These are phyloP conservation scores for Cornus suecica DNA, from an alignment of 148 eudicot species.

Conservation along the genomic window DNA sequence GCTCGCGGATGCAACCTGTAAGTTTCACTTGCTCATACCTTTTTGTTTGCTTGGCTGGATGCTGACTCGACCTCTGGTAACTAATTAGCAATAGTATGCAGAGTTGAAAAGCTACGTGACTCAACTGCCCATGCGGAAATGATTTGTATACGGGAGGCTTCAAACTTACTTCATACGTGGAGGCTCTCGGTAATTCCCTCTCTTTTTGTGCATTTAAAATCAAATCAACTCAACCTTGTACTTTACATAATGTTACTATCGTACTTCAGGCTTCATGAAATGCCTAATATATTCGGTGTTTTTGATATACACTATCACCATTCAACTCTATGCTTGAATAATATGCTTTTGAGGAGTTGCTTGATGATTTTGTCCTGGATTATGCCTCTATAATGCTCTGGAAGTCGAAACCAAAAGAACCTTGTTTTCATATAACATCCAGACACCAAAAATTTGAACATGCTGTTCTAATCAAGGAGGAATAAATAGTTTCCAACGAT, in stretches of 20 bases:
- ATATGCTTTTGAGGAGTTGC: not conserved
- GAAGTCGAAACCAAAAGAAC: not conserved
- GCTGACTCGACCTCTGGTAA: not conserved
- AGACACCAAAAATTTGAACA: not conserved
- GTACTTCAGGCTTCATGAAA: not conserved
- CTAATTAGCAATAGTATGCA: slow-evolving; percentile 23
- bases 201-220: not conserved
- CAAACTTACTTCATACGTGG: slow-evolving; percentile 72
- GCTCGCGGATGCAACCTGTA: slow-evolving; percentile 94
- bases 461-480: not conserved
- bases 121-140: slow-evolving; percentile 98
- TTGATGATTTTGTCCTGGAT: not conserved
- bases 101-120: slow-evolving; percentile 91
- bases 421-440: not conserved
- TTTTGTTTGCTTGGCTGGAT: slow-evolving; percentile 7
- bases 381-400: not conserved
- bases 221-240: not conserved
- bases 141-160: slow-evolving; percentile 86
- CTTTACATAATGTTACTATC: no score
- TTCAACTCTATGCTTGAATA: not conserved
- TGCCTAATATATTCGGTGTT: not conserved
- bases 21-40: slow-evolving; percentile 26
- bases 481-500: not conserved
- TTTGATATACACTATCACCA: not conserved
- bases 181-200: slow-evolving; percentile 65